Evolutionary conservation across 2,329 filamentous ascomycete species (phyloP), one percentile per base, ranked within the genome.

Genomic region (Cryphonectria radicalis): DNA sequence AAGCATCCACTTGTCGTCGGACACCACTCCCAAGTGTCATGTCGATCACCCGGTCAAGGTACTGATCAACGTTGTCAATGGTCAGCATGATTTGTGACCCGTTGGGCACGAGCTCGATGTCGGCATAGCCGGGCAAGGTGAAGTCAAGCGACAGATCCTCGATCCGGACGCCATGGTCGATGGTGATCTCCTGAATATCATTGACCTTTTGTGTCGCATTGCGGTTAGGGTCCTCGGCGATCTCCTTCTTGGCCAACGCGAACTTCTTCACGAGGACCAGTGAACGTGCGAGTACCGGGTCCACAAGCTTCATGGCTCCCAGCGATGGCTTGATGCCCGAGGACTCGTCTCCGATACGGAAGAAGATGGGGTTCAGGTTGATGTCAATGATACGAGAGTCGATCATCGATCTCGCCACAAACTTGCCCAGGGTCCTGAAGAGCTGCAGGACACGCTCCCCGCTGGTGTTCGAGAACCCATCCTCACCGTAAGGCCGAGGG

Each of bases 361-460:
- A 99, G 84, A 99, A 98, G 7, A 94, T 97, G 1, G 96, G 93
- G 79, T 98, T 99, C 82, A 99, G 96, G 70, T 95, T 96, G 75
- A 99, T 91, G 77, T 99, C 96, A 76, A 99, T 98, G 79, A 99
- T 98, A 68, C 96, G 90, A 0, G 95, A 98, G 80, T 99, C 96
- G 68, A 99, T 91, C 96, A 99, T 98, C 0, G 96, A 98, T 66
- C 96, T 91, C 42, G 97, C 96, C 64, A 98, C 95, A 80, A 99
- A 99, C 79, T 98, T 98, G 76, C 96, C 96, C 32, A 99, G 90
- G 78, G 95, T 92, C 81, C 92, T 97, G 85, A 97, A 99, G 25
- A 97, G 84, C 76, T 96, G 91, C 46, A 98, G 84, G 57, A 97
- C 91, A 76, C 93, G 93, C 82, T 95, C 93, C n/a, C 94, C 94